Evolutionary conservation across 1,284 basidiomycete species (phyloP).

Genomic region (Irpex sp.): DNA sequence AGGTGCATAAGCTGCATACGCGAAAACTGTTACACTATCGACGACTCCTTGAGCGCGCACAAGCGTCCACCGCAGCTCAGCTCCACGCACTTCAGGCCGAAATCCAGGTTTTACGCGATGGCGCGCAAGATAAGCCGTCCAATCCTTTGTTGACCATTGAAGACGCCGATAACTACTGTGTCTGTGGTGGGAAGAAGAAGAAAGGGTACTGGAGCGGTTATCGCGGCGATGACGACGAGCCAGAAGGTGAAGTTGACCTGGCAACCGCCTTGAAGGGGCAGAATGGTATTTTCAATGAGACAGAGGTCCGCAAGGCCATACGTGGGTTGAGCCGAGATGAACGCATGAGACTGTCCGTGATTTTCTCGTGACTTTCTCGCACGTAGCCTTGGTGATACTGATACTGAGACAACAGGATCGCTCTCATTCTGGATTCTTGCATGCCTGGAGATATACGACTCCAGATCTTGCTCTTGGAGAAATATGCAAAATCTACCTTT

Average conservation of each 20-base stretch:
- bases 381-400: background rate
- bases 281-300: slow-evolving; percentile 60
- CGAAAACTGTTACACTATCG: slow-evolving; percentile 69
- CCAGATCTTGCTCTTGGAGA: slow-evolving; percentile 78
- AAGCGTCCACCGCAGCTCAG: slow-evolving; percentile 72
- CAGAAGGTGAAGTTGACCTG: slow-evolving; percentile 40
- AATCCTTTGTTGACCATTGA: slow-evolving; percentile 10
- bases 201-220: slow-evolving; percentile 66
- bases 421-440: slow-evolving; percentile 53
- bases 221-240: slow-evolving; percentile 36
- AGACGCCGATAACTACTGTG: slow-evolving; percentile 43
- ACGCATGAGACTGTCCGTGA: slow-evolving; percentile 66
- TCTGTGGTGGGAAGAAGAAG: slow-evolving; percentile 55
- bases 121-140: slow-evolving; percentile 23
- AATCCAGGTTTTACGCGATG: slow-evolving; percentile 50
- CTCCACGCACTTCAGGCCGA: slow-evolving; percentile 78
- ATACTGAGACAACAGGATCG: slow-evolving; percentile 25
- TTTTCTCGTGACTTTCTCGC: slow-evolving; percentile 4
- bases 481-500: slow-evolving; percentile 76
- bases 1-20: slow-evolving; percentile 55
- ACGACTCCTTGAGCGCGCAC: slow-evolving; percentile 70
- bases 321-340: slow-evolving; percentile 61
- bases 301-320: slow-evolving; percentile 61
- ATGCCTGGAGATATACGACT: slow-evolving; percentile 75
- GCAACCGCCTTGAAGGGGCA: slow-evolving; percentile 48